These are phyloP conservation scores for Eucalyptus paniculata DNA, from an alignment of 345 rosid species.

Conservation along the genomic window DNA sequence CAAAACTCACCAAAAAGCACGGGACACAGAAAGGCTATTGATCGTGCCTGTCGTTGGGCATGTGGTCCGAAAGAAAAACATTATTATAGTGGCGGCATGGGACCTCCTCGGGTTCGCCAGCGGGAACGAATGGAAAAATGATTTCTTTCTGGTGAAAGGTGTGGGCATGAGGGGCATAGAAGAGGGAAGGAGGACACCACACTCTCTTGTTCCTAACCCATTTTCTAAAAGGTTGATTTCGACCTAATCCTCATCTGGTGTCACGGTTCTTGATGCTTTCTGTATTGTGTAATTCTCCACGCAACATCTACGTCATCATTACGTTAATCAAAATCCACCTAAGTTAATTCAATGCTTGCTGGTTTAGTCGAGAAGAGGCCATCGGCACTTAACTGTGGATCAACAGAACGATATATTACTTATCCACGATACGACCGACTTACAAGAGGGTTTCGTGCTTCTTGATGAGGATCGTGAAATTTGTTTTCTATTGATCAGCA, in stretches of 20 bases:
- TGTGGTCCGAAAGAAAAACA: not conserved
- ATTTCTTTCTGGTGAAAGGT: constrained; percentile 1
- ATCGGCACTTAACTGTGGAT: not conserved
- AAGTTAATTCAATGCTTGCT: not conserved
- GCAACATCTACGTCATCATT: not conserved
- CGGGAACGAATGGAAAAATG: not conserved
- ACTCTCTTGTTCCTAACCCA: not conserved
- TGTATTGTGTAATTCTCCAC: not conserved
- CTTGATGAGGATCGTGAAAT: not conserved
- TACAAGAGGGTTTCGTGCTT: not conserved
- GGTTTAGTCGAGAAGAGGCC: not conserved
- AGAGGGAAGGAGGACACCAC: not conserved
- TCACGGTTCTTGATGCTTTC: not conserved
- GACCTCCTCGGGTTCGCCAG: not conserved
- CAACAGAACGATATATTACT: not conserved
- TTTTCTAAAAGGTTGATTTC: constrained; percentile 1
- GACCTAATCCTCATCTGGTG: not conserved
- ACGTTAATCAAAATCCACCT: not conserved
- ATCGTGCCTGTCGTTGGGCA: not conserved
- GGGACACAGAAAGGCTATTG: not conserved
- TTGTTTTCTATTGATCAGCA: not conserved
- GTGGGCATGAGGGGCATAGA: constrained; percentile 12
- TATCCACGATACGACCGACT: not conserved
- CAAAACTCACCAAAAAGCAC: not conserved
- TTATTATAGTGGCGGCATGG: not conserved